phyloP scores from a whole-genome alignment of 2,329 filamentous ascomycete genomes.

The Cercospora beticola region DNA sequence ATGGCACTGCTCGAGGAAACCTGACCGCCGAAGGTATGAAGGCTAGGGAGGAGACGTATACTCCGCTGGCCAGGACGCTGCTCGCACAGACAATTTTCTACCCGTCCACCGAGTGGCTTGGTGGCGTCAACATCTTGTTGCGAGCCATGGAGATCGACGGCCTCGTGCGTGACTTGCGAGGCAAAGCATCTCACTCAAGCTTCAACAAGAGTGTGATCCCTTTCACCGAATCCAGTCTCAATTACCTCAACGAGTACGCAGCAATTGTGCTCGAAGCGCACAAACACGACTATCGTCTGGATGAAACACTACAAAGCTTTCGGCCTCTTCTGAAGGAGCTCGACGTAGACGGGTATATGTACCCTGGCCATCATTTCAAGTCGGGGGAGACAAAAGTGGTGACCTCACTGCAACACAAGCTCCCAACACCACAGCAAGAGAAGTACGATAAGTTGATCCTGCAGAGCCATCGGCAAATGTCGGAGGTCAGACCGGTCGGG shows the following conservation, averaged over 20 bases:
- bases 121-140: background rate
- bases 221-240: background rate
- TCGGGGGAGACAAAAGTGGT: background rate
- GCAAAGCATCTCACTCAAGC: background rate
- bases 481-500: background rate
- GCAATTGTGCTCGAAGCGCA: background rate
- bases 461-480: background rate
- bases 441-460: background rate
- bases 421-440: background rate
- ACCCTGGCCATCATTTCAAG: background rate
- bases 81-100: background rate
- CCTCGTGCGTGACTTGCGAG: background rate
- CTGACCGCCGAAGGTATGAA: background rate
- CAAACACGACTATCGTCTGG: background rate
- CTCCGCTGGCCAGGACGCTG: background rate
- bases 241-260: background rate
- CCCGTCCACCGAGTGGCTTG: background rate
- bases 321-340: background rate
- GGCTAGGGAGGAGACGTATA: background rate
- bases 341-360: background rate
- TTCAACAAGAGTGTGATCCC: background rate
- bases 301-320: background rate
- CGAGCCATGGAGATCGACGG: background rate
- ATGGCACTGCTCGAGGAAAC: background rate
- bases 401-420: background rate